Evolutionary conservation across 2,329 filamentous ascomycete species (phyloP), one percentile per base, ranked within the genome.

Genomic region (Metarhizium brunneum): DNA sequence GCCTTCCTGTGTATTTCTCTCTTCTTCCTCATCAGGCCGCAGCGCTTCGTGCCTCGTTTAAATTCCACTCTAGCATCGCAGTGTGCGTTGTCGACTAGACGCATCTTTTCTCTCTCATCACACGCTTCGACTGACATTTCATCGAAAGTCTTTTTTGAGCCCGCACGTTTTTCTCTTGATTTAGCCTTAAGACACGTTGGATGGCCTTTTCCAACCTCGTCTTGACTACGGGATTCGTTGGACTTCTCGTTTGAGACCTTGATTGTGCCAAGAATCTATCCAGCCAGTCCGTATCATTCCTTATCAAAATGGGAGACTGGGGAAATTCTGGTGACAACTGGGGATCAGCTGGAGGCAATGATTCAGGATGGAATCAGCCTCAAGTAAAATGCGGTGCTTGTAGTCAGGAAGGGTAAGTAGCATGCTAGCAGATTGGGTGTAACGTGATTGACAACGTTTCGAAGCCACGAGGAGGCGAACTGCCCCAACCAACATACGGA

Each of bases 381-480:
- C 35, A 40, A 8, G 20, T 56, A 4, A 53, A 20, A 20, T 58
- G 57, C 30, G 36, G 14, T 6, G 54, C 54, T 18, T 56, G 57
- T 20, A 45, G 57, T 35, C 54, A 58, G 49, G 57, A 58, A 56
- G 57, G 54, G 57, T 56, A 8, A 52, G 52, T 47, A n/a, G 13
- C 6, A 6, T n/a, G 25, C 29, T 20, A 30, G 10, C 6, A 25
- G 20, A 25, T 35, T 45, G 4, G n/a, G 40, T 38, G 29, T 29
- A 13, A n/a, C 10, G 18, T 4, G 43, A 38, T 47, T 57, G 11
- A 57, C 50, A 20, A 47, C 18, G 13, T 20, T 7, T 29, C 6
- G 20, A 32, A 58, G 57, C 8, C 54, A 58, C 50, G 57, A 58
- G 14, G 54, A 53, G 10, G 35, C 52, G 7, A 49, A 20, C n/a